These are phyloP conservation scores for Phaffomyces antillensis DNA, from an alignment of 805 yeast genomes.

Conservation along the genomic window DNA sequence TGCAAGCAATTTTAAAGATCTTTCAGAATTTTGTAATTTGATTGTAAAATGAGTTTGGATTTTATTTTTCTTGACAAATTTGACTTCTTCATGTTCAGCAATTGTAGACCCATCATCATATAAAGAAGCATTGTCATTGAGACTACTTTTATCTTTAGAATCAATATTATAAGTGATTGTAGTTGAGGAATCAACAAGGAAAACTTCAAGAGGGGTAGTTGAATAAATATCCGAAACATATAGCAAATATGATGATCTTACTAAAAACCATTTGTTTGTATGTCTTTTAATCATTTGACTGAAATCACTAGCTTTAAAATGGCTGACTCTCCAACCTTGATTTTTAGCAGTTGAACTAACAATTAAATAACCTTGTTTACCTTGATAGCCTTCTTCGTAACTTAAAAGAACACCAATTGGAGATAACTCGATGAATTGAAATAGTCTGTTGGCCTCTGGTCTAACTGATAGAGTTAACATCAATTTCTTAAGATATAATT, in stretches of 20 bases:
- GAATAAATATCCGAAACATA: slow-evolving; percentile 82
- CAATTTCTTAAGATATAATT: slow-evolving; percentile 59
- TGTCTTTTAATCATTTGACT: slow-evolving; percentile 87
- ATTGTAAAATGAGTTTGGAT: slow-evolving; percentile 49
- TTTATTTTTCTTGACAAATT: slow-evolving; percentile 24
- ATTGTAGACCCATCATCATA: slow-evolving; percentile 25
- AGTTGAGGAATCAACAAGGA: slow-evolving; percentile 76
- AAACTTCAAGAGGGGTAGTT: slow-evolving; percentile 86
- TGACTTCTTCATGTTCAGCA: slow-evolving; percentile 13
- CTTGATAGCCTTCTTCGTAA: slow-evolving; percentile 64
- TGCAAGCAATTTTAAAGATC: slow-evolving; percentile 68
- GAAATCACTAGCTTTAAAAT: slow-evolving; percentile 69
- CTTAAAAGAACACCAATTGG: slow-evolving; percentile 79
- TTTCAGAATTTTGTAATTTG: slow-evolving; percentile 64
- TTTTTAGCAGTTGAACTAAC: slow-evolving; percentile 77
- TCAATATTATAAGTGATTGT: slow-evolving; percentile 42
- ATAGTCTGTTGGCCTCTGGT: slow-evolving; percentile 75
- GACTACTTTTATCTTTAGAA: slow-evolving; percentile 25
- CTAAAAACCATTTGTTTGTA: slow-evolving; percentile 85
- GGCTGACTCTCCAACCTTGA: slow-evolving; percentile 96
- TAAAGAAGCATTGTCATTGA: slow-evolving; percentile 32
- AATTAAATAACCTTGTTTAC: slow-evolving; percentile 83
- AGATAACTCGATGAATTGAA: slow-evolving; percentile 85
- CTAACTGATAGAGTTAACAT: slow-evolving; percentile 53
- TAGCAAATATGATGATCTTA: slow-evolving; percentile 77